phyloP scores from a whole-genome alignment of 1,284 basidiomycete genomes.

The Fomitopsis schrenkii region DNA sequence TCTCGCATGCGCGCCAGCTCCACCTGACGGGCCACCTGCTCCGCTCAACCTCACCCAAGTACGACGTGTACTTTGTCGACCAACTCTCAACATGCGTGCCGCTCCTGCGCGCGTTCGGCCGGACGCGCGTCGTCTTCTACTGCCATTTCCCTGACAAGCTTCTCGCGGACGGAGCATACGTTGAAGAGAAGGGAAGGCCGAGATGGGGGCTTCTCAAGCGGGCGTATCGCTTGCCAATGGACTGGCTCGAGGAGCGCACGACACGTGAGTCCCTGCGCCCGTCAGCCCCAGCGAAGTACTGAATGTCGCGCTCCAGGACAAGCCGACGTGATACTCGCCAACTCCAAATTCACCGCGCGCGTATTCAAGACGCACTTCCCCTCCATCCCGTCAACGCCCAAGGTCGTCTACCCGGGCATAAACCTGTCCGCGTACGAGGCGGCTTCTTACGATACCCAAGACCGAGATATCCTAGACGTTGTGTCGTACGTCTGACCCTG shows the following conservation, averaged over 20 bases:
- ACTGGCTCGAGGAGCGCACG: constrained; percentile 86
- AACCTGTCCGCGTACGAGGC: constrained; percentile 69
- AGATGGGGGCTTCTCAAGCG: constrained; percentile 55
- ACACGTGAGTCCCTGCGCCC: constrained; percentile 55
- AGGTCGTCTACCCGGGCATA: constrained; percentile 91
- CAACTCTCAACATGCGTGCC: constrained; percentile 93
- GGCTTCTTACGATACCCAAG: constrained; percentile 33
- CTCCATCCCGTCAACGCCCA: constrained; percentile 59
- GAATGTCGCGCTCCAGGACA: constrained; percentile 46
- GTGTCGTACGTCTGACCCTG: constrained; percentile 46
- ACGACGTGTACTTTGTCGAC: constrained; percentile 93
- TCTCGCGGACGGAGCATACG: constrained; percentile 75
- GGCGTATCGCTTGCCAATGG: constrained; percentile 86
- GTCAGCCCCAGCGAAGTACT: constrained; percentile 1
- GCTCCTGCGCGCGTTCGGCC: constrained; percentile 64
- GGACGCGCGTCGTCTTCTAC: constrained; percentile 89
- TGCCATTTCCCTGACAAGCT: constrained; percentile 98
- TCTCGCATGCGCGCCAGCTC: constrained; percentile 87
- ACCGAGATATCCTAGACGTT: constrained; percentile 53
- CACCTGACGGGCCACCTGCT: constrained; percentile 71
- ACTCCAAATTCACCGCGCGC: constrained; percentile 85
- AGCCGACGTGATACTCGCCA: constrained; percentile 88
- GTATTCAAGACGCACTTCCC: constrained; percentile 79
- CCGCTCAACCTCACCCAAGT: constrained; percentile 37
- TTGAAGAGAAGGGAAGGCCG: constrained; percentile 43